Base-by-base conservation (phyloP, 2,329 filamentous ascomycete genomes). In the Aaosphaeria pasadenensis region DNA sequence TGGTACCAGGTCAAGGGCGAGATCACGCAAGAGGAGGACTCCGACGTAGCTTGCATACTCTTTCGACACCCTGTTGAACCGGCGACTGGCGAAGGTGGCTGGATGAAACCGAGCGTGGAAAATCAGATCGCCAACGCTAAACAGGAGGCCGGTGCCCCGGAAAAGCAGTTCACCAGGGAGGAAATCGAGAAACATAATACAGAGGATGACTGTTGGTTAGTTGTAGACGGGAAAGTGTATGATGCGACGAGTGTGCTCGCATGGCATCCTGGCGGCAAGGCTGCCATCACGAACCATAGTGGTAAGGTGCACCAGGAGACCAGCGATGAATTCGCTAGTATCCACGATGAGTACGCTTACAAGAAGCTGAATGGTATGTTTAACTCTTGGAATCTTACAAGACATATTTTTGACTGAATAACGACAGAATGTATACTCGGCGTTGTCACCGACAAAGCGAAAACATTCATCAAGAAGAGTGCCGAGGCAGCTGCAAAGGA, bases 171-270 rank as follows among this genome's bases (percentile, higher is more conserved):
- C 50, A 80, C 77, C 0, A 64, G 77, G 4, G 64, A 80, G 43
- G 77, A 81, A 58, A 77, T 81, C 36, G 77, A 80, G 56, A 79
- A 57, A 35, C 57, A 59, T 32, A 43, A 51, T 9, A 54, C 49
- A 28, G 51, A 56, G 11, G 51, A 46, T n/a, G 55, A 59, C 43
- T 72, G 69, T 55, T 88, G 85, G 85, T 77, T 87, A 39, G 82
- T 86, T 1, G 77, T 88, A 6, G 78, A 87, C 62, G 77, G 77
- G 32, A 78, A 80, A 55, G 82, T 88, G 6, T 87, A 83, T 69
- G 81, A 87, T 62, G 67, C 87, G 33, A 83, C 80, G 6, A 74
- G 79, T 13, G 87, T 87, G 57, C 73, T 81, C 4, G 74, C 76
- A 9, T 72, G 80, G 47, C 81, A 84, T 62, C 80, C 81, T 7